Base-by-base conservation (phyloP, 1,139 yeast species). In the Geotrichum bryndzae region DNA sequence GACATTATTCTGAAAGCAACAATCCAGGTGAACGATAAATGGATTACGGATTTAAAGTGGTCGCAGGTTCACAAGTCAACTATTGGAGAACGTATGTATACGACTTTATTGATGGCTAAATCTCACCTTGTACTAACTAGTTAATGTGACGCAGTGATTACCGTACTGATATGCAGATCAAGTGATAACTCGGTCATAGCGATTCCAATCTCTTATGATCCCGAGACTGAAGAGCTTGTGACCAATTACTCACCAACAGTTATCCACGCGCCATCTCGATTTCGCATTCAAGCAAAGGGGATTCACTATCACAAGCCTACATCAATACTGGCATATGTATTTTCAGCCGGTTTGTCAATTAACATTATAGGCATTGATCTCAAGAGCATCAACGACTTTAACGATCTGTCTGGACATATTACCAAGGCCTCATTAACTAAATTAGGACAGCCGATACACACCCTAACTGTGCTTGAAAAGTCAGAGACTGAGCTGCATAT, bases 11-110 rank as follows among this genome's bases (percentile, higher is more conserved):
- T 51, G 10, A 22, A 33, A 23, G 45, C 31, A 13, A n/a, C 35
- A 7, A 41, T 50, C 6, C 29, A 51, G 22, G n/a, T 53, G 1
- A 51, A 58, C 25, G 54, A 48, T 23, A 46, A 50, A 25, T 54
- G 56, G 54, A 18, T 55, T 7, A 58, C 52, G 15, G 55, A 48
- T 33, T 52, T 61, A n/a, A 29, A 46, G 13, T 61, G 63, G 63
- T 51, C 58, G 27, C 31, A 31, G 7, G 48, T 45, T 33, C 38
- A 22, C 15, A 33, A 51, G 22, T 11, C 35, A 22, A 33, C 45
- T 41, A 31, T 29, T 25, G 55, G 27, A 7, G 52, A 54, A 53
- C 13, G 63, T 57, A 46, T 31, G 54, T 56, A 51, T 27, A 25
- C 13, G n/a, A 13, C 29, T 15, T 53, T 54, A 33, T 41, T 33